phyloP scores from a whole-genome alignment of 2,329 filamentous ascomycete genomes.

The Bipolaris sorokiniana region DNA sequence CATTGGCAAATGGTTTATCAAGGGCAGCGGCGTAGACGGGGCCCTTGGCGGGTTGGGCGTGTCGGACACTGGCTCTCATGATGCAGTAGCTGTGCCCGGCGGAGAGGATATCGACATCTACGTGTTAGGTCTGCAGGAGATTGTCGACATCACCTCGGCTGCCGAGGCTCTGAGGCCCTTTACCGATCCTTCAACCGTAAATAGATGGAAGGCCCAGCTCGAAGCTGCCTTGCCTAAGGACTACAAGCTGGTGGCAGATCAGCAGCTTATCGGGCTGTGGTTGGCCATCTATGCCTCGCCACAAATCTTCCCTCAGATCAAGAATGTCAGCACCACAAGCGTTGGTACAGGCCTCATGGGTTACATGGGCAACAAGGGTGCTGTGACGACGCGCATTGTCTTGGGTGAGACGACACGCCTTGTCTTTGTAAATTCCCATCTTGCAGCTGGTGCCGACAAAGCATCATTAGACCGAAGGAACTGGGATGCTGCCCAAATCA shows the following conservation, averaged over 20 bases:
- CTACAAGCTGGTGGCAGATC: conserved; percentile 77
- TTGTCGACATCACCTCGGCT: conserved; percentile 82
- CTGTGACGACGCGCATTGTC: conserved; percentile 78
- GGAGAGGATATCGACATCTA: conserved; percentile 83
- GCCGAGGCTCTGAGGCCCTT: conserved; percentile 79
- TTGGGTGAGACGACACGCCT: conserved; percentile 88
- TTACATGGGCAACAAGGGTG: conserved; percentile 96
- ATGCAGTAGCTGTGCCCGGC: conserved; percentile 58
- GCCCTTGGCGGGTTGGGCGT: conserved; percentile 62
- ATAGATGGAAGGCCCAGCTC: conserved; percentile 81
- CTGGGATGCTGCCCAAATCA: conserved; percentile 86
- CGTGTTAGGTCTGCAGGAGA: conserved; percentile 87
- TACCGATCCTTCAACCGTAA: conserved; percentile 71
- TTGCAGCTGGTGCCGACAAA: conserved; percentile 84
- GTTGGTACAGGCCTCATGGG: conserved; percentile 90
- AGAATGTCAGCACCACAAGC: conserved; percentile 78
- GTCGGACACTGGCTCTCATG: conserved; percentile 39
- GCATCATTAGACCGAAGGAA: conserved; percentile 80
- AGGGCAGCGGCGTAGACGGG: conserved; percentile 72
- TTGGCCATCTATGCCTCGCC: conserved; percentile 86
- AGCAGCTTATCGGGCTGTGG: conserved; percentile 86
- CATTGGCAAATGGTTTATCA: conserved; percentile 85
- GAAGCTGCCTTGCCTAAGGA: conserved; percentile 75
- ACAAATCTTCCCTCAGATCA: conserved; percentile 73
- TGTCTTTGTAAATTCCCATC: conserved; percentile 89